A percentile compares a stretch with the other conserved stretches of the same genome.
These are phyloP conservation scores for Magnaporthiopsis incrustans DNA, from an alignment of 2,329 filamentous ascomycete species.

Conservation along the genomic window DNA sequence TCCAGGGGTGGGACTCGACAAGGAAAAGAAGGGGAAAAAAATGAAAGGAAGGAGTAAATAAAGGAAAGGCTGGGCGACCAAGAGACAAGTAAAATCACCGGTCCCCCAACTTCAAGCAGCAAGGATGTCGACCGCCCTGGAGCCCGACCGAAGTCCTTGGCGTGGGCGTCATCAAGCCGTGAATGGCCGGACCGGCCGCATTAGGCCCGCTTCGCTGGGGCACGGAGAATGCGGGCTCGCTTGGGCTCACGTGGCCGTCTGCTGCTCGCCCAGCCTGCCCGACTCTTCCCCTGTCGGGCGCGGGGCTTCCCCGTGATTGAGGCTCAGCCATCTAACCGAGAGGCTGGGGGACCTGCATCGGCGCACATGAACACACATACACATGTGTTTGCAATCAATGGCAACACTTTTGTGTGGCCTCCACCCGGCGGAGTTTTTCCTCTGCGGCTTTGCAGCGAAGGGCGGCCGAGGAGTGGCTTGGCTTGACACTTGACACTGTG, in stretches of 20 bases:
- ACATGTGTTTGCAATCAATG: not conserved
- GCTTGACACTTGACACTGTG: not conserved
- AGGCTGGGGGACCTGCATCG: not conserved
- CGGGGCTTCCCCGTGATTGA: not conserved
- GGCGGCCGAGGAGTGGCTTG: not conserved
- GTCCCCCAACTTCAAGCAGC: not conserved
- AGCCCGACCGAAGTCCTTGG: not conserved
- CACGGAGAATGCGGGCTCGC: too few species aligned
- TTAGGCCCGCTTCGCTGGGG: not conserved
- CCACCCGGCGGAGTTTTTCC: too few species aligned
- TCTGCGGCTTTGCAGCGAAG: too few species aligned
- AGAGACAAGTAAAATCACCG: not conserved
- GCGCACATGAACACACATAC: not conserved
- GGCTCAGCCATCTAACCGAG: not conserved
- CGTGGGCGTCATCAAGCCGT: not conserved
- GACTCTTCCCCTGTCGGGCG: too few species aligned
- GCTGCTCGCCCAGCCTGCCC: not conserved
- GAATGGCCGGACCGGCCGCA: not conserved
- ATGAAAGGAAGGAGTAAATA: not conserved
- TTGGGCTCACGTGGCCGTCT: not conserved
- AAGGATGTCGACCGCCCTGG: not conserved
- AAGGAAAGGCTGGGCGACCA: not conserved
- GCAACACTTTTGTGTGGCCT: too few species aligned
- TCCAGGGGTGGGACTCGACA: not conserved
- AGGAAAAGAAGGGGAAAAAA: not conserved